phyloP scores from a whole-genome alignment of 495 filamentous ascomycete genomes.

The Podospora pseudoanserina region DNA sequence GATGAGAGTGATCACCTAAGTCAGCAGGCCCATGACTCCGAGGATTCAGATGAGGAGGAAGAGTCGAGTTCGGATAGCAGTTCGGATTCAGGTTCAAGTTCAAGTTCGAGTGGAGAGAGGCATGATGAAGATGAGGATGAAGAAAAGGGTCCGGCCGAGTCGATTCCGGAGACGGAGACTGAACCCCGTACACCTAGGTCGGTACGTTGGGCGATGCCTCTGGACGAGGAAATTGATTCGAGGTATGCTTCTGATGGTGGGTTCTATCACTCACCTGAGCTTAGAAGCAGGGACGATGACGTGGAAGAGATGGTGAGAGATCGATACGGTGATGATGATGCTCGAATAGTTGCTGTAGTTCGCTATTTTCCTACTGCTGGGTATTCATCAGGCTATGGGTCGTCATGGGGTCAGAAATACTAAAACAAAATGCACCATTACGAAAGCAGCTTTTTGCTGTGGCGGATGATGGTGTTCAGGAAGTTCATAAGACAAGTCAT shows the following conservation, averaged over 20 bases:
- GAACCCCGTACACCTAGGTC: background rate
- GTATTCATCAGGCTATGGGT: background rate
- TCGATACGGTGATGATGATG: background rate
- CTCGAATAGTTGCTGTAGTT: background rate
- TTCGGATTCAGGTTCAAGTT: background rate
- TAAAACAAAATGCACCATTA: background rate
- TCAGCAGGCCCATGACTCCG: background rate
- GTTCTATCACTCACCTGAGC: background rate
- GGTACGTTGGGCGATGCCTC: background rate
- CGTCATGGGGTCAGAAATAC: background rate
- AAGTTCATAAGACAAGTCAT: no score
- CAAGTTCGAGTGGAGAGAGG: background rate
- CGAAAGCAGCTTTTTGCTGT: background rate
- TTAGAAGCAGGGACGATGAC: background rate
- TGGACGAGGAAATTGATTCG: background rate
- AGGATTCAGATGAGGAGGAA: background rate
- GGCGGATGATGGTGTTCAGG: background rate
- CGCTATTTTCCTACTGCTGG: background rate
- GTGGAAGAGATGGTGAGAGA: background rate
- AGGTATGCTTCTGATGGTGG: background rate
- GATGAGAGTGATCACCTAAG: background rate
- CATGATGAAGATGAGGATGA: background rate
- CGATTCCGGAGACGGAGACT: background rate
- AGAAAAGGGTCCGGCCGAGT: background rate
- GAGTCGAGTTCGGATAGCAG: background rate